Evolutionary conservation across 176 grass and related monocot species (phyloP).

Genomic region (Oropetium thomaeum): DNA sequence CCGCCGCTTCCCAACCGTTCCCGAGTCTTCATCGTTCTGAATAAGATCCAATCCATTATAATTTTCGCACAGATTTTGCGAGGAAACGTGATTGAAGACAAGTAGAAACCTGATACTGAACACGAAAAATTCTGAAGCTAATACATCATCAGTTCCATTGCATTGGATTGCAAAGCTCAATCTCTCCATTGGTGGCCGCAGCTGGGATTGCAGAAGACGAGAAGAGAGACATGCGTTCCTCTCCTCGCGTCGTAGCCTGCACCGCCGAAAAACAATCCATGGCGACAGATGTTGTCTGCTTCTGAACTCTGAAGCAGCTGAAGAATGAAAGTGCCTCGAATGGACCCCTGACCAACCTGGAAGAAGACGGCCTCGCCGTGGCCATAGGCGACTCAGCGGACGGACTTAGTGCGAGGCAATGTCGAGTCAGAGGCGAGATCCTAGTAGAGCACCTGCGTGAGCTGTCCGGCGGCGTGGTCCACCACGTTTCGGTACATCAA

Average conservation of each 20-base stretch:
- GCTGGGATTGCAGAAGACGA: neutral
- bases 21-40: too few species aligned
- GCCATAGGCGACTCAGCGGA: constrained; percentile 36
- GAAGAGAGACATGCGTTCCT: constrained; percentile 4
- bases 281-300: neutral
- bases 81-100: neutral
- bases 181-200: neutral
- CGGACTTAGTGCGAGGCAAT: constrained; percentile 46
- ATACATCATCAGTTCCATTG: neutral
- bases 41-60: too few species aligned
- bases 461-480: constrained; percentile 46
- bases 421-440: constrained; percentile 52
- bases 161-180: neutral
- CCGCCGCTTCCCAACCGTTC: too few species aligned
- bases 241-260: neutral
- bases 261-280: neutral
- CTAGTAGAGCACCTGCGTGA: constrained; percentile 47
- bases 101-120: neutral
- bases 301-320: neutral
- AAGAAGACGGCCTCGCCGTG: constrained; percentile 62
- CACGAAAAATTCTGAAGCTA: neutral
- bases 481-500: constrained; percentile 62
- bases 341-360: constrained; percentile 25
- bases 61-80: too few species aligned
- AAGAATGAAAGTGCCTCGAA: neutral